Percentiles rank a stretch among this genome's conserved stretches.
These are phyloP conservation scores for Termitomyces sp. DNA, from an alignment of 768 basidiomycete species.

Conservation along the genomic window DNA sequence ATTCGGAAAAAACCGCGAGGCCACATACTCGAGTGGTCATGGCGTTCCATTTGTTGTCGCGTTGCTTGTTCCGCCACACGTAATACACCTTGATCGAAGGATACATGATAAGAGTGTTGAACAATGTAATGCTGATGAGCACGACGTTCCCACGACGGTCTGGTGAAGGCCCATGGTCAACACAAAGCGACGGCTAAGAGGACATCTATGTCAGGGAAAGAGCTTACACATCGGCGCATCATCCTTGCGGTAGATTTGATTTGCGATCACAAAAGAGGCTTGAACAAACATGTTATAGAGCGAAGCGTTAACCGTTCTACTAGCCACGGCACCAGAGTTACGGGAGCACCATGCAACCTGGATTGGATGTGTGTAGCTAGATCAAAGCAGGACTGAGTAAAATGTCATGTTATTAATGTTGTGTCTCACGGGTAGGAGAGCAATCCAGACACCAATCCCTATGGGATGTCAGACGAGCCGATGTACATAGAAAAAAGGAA, in stretches of 20 bases:
- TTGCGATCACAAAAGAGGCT: constrained; percentile 35
- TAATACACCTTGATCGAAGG: constrained; percentile 50
- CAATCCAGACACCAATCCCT: constrained; percentile 39
- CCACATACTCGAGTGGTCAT: constrained; percentile 42
- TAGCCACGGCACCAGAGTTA: constrained; percentile 54
- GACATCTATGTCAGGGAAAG: not conserved
- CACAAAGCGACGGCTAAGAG: not conserved
- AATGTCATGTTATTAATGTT: not conserved
- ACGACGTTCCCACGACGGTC: constrained; percentile 53
- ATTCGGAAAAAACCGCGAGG: not conserved
- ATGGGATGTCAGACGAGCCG: not conserved
- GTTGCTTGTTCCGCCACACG: constrained; percentile 50
- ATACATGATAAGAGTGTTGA: constrained; percentile 49
- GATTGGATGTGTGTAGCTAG: constrained; percentile 42
- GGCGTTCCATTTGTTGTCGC: constrained; percentile 48
- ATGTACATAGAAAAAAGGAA: not conserved
- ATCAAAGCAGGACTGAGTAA: not conserved
- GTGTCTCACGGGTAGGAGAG: constrained; percentile 36
- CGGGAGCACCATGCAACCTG: constrained; percentile 58
- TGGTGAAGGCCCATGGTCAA: constrained; percentile 11
- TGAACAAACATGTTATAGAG: constrained; percentile 56
- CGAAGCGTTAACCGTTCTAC: constrained; percentile 54
- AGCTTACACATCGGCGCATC: constrained; percentile 52
- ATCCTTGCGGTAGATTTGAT: constrained; percentile 52
- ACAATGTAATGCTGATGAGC: constrained; percentile 44